phyloP scores from a whole-genome alignment of 495 filamentous ascomycete genomes.

The Penicillium salamii region DNA sequence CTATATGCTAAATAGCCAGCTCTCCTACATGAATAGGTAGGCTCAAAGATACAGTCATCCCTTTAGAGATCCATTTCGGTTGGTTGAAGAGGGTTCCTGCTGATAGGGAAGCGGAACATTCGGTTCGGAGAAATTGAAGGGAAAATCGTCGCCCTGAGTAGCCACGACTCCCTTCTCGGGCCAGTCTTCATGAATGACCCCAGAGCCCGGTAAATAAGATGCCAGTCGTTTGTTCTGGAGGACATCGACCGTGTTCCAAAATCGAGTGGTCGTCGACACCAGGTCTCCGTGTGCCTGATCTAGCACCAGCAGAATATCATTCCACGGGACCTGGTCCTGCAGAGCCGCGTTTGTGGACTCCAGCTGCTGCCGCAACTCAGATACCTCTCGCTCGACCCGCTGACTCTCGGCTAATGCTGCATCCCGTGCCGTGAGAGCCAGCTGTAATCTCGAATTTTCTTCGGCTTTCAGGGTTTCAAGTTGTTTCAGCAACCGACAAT shows the following conservation, averaged over 20 bases:
- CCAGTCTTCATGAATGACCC: constrained; percentile 10
- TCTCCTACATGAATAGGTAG: no score
- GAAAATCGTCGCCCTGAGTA: not conserved
- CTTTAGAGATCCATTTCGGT: no score
- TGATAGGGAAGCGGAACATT: not conserved
- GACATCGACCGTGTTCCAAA: constrained; percentile 8
- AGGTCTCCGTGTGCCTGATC: constrained; percentile 13
- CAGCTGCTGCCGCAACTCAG: constrained; percentile 12
- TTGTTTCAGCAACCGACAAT: no score
- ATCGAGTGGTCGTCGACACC: constrained; percentile 8
- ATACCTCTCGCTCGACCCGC: constrained; percentile 2
- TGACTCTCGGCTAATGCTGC: constrained; percentile 1
- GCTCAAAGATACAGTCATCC: no score
- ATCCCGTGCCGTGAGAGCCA: no score
- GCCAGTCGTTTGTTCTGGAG: constrained; percentile 13
- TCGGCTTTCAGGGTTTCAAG: no score
- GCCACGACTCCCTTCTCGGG: not conserved
- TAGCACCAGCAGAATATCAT: constrained; percentile 13
- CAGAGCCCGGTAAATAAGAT: constrained; percentile 13
- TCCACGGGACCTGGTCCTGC: constrained; percentile 13
- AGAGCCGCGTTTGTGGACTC: constrained; percentile 10
- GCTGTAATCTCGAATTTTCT: no score
- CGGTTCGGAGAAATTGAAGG: not conserved
- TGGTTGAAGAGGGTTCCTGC: no score
- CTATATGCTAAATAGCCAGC: no score